These are phyloP conservation scores for Salmacisia buchloeana DNA, from an alignment of 1,284 basidiomycete genomes.

Conservation along the genomic window DNA sequence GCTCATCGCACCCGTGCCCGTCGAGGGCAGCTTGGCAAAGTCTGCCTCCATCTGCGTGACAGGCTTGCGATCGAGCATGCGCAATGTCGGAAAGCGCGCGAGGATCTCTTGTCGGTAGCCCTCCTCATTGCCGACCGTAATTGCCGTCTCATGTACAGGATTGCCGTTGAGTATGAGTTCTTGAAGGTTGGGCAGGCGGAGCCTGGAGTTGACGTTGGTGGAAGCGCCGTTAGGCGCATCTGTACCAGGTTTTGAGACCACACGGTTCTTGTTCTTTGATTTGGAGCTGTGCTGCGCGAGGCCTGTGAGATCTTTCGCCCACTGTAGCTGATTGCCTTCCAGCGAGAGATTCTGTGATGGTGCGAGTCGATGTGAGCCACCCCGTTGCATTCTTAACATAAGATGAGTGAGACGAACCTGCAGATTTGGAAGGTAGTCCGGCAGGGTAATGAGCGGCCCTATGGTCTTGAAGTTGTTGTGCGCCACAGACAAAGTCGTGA, in stretches of 20 bases:
- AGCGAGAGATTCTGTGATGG: slow-evolving; percentile 64
- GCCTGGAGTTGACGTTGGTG: slow-evolving; percentile 11
- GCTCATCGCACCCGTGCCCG: slow-evolving; percentile 14
- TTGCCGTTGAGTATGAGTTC: slow-evolving; percentile 77
- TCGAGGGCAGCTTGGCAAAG: slow-evolving; percentile 69
- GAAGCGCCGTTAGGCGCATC: slow-evolving; percentile 12
- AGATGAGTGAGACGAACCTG: slow-evolving; percentile 10
- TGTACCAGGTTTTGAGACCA: background rate
- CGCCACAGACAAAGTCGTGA: slow-evolving; percentile 35
- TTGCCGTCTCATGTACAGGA: slow-evolving; percentile 65
- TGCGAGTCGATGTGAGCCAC: background rate
- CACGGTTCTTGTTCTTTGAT: slow-evolving; percentile 1
- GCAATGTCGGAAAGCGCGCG: slow-evolving; percentile 31
- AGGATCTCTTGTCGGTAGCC: slow-evolving; percentile 27
- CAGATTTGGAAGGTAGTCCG: slow-evolving; percentile 55
- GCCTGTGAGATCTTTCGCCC: slow-evolving; percentile 42
- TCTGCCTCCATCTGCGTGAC: slow-evolving; percentile 55
- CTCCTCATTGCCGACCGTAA: slow-evolving; percentile 65
- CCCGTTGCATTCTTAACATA: background rate
- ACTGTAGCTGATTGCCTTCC: slow-evolving; percentile 54
- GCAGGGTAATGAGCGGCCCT: slow-evolving; percentile 26
- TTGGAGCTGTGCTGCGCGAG: slow-evolving; percentile 23
- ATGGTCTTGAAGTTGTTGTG: slow-evolving; percentile 34
- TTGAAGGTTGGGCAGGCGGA: slow-evolving; percentile 25
- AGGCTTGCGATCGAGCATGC: slow-evolving; percentile 61